Percentiles rank a stretch among this genome's conserved stretches.
phyloP scores from a whole-genome alignment of 2,329 filamentous ascomycete genomes.

The Microsporum audouinii region DNA sequence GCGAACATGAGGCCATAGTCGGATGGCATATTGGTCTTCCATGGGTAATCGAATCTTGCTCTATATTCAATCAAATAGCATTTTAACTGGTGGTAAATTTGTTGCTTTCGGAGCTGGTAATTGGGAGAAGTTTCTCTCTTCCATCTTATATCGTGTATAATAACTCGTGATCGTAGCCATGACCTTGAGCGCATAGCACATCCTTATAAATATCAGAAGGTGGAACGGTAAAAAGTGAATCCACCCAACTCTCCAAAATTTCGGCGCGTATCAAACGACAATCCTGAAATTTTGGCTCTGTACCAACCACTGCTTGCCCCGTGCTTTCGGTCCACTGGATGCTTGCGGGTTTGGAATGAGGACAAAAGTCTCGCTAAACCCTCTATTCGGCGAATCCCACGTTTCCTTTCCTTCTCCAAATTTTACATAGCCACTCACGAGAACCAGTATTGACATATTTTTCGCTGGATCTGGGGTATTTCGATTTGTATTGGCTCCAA shows the following conservation, averaged over 20 bases:
- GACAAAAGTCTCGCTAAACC: conserved; percentile 71
- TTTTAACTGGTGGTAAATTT: not conserved
- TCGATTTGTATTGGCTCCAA: not conserved
- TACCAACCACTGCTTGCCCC: conserved; percentile 51
- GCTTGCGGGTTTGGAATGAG: conserved; percentile 55
- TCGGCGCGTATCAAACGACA: conserved; percentile 29
- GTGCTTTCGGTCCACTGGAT: conserved; percentile 45
- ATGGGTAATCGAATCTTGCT: not conserved
- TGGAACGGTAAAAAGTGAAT: not conserved
- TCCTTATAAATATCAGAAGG: not conserved
- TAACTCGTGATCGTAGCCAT: not conserved
- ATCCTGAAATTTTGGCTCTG: conserved; percentile 61
- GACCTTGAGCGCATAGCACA: not conserved
- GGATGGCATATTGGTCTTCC: not conserved
- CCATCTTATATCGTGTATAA: not conserved
- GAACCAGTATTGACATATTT: conserved; percentile 60
- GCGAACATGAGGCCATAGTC: conserved; percentile 48
- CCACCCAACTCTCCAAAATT: not conserved
- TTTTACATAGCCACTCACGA: conserved; percentile 60
- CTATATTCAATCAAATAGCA: not conserved
- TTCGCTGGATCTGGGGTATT: conserved; percentile 32
- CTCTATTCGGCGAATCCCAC: conserved; percentile 51
- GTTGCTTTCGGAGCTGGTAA: not conserved
- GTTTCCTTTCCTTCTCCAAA: conserved; percentile 46
- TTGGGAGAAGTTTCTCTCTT: not conserved